These are phyloP conservation scores for Cucurbita ficifolia DNA, from an alignment of 306 rosid species.

Conservation along the genomic window DNA sequence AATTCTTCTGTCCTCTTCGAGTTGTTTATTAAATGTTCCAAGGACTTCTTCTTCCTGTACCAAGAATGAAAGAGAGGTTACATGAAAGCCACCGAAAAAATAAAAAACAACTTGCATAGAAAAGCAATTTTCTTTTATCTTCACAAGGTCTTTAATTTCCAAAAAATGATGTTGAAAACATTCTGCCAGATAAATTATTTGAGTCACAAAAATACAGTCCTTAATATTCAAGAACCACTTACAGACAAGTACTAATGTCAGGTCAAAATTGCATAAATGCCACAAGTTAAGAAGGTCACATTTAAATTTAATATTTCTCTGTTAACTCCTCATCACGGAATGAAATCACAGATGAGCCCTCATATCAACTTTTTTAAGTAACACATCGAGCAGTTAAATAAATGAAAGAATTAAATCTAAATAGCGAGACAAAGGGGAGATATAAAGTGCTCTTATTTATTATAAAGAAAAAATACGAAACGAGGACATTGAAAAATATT, in stretches of 20 bases:
- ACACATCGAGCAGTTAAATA: background rate
- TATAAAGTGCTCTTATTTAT: background rate
- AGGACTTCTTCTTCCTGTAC: slow-evolving; percentile 74
- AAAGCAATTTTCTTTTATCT: background rate
- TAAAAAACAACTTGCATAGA: background rate
- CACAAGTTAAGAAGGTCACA: background rate
- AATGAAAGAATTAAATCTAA: background rate
- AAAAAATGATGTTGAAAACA: background rate
- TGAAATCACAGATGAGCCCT: background rate
- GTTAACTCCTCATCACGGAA: background rate
- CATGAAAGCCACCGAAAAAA: background rate
- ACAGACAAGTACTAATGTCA: background rate
- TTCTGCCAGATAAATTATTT: background rate
- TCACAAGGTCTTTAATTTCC: background rate
- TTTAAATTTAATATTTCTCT: background rate
- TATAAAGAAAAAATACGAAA: background rate
- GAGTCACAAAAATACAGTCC: background rate
- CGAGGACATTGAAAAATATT: background rate
- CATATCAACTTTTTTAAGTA: background rate
- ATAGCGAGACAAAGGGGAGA: background rate
- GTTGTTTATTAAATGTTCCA: slow-evolving; percentile 65
- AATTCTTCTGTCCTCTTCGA: slow-evolving; percentile 80
- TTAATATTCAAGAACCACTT: background rate
- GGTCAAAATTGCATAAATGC: background rate
- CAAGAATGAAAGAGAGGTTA: slow-evolving; percentile 7